Base-by-base conservation (phyloP, 1,284 basidiomycete species). In the Melampsora larici-populina region DNA sequence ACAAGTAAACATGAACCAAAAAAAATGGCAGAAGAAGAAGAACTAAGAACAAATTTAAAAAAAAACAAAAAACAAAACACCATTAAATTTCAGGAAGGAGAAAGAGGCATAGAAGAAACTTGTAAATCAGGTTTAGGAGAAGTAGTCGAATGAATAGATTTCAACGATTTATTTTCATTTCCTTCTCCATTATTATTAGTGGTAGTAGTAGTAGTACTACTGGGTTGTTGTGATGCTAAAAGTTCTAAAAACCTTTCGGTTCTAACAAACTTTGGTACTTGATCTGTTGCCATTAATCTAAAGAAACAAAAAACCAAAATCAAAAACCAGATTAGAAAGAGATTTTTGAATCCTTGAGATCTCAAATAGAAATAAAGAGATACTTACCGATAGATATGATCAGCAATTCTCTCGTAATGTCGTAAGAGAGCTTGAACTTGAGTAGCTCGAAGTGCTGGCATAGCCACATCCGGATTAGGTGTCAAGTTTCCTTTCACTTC, bases 351-450 rank as follows among this genome's bases (percentile, higher is more conserved):
- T 29, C 7, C 21, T n/a, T 58, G 5, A 58, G 26, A 64, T 26
- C 5, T 31, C 5, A 18, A 64, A 64, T 43, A n/a, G 7, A 11
- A 48, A 46, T n/a, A 55, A 26, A 31, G n/a, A n/a, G n/a, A 29
- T 0, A 99, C 97, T 80, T 98, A 85, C 72, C 95, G 89, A 87
- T 98, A 98, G 81, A 98, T 94, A 84, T 98, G 94, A 51, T 89
- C 91, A 85, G 98, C 96, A 79, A 99, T 98, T 77, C 94, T 89
- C 85, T 96, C 95, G 85, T 98, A 99, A 81, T 98, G 86, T 79
- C 89, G 87, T 81, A 99, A 93, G 87, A 98, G 91, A 71, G 89
- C 92, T 86, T 97, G 93, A 72, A 99, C 86, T 84, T 99, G 96
- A 62, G 92, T 96, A 40, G 94, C 95, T 81, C 95, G 84, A 65